Conservation (phyloP, 2,329 filamentous ascomycete species). For the Botryotinia calthae region DNA sequence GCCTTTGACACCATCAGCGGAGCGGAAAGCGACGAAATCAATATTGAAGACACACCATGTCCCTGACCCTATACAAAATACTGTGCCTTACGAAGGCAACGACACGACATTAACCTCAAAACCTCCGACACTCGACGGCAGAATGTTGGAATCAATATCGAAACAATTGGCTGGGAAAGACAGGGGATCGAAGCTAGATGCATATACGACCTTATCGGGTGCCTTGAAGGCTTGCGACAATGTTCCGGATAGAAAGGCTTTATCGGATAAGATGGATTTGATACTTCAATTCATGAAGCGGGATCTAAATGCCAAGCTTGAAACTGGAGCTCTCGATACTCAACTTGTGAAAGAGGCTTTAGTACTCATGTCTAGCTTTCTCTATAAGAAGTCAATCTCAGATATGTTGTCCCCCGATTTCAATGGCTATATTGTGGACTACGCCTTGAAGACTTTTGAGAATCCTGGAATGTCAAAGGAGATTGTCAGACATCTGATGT, state of each 20-base stretch:
- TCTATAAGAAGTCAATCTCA: conserved; percentile 70
- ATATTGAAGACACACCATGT: conserved; percentile 73
- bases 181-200: conserved; percentile 72
- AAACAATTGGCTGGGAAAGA: conserved; percentile 77
- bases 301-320: conserved; percentile 66
- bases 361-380: conserved; percentile 72
- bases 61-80: conserved; percentile 34
- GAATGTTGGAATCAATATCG: conserved; percentile 81
- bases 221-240: conserved; percentile 80
- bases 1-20: conserved; percentile 36
- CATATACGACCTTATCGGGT: conserved; percentile 76
- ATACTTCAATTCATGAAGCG: conserved; percentile 81
- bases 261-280: conserved; percentile 72
- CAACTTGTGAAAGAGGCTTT: conserved; percentile 75
- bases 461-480: conserved; percentile 70
- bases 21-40: conserved; percentile 59
- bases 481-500: conserved; percentile 74
- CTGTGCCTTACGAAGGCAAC: conserved; percentile 51
- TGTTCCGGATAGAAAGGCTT: conserved; percentile 69
- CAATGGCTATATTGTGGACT: conserved; percentile 74
- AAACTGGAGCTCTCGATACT: conserved; percentile 57
- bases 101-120: background rate
- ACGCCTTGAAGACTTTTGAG: conserved; percentile 71
- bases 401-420: conserved; percentile 75
- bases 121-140: conserved; percentile 43